Evolutionary conservation across 371 early-diverging fungal genomes (phyloP).

Genomic region (Phascolomyces articulosus): DNA sequence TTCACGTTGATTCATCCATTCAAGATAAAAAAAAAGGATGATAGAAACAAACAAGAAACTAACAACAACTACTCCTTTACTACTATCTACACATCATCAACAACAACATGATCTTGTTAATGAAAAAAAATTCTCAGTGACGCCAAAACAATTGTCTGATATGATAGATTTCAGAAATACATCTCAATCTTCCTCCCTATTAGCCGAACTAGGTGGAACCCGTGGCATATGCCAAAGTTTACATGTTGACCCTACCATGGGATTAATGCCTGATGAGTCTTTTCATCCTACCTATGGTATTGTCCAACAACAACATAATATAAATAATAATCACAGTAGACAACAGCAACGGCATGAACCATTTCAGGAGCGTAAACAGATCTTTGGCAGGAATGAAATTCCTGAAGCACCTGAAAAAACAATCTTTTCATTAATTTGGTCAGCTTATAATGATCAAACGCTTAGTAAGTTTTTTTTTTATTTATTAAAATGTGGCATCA

Average conservation of each 20-base stretch:
- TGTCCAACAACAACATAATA: conserved; percentile 2
- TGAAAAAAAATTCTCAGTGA: conserved; percentile 32
- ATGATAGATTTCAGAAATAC: conserved; percentile 66
- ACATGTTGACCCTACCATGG: conserved; percentile 62
- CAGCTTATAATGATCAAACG: conserved; percentile 61
- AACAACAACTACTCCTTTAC: background rate
- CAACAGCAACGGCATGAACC: conserved; percentile 20
- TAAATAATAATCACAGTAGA: no score
- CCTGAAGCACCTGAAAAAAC: conserved; percentile 64
- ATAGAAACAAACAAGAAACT: no score
- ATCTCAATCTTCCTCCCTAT: conserved; percentile 19
- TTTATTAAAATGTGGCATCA: no score
- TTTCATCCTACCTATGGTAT: conserved; percentile 25
- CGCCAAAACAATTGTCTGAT: conserved; percentile 40
- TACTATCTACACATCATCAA: background rate
- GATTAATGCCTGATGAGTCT: conserved; percentile 65
- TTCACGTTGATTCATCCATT: no score
- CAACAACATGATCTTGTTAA: background rate
- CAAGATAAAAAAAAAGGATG: no score
- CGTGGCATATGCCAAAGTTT: conserved; percentile 56
- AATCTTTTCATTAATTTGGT: conserved; percentile 57
- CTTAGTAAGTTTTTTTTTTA: conserved; percentile 28
- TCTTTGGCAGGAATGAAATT: conserved; percentile 63
- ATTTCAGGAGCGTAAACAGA: conserved; percentile 38
- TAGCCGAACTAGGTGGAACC: conserved; percentile 62